Evolutionary conservation across 2,329 filamentous ascomycete species (phyloP).

Genomic region (Aaosphaeria arxii): DNA sequence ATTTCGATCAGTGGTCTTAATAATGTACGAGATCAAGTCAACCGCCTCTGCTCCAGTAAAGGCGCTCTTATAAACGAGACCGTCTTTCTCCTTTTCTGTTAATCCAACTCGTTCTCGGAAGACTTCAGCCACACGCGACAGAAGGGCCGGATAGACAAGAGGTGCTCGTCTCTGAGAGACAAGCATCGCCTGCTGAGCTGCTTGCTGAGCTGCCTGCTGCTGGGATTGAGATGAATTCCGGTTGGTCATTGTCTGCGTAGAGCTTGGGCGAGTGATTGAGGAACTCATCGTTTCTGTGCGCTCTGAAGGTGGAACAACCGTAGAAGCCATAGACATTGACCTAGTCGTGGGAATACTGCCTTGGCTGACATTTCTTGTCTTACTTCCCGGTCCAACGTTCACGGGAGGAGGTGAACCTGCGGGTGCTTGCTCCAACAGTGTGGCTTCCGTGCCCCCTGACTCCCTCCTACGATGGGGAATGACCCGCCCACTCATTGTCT

Average conservation of each 20-base stretch:
- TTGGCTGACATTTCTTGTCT: conserved; percentile 29
- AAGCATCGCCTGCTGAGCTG: conserved; percentile 48
- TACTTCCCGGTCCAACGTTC: conserved; percentile 27
- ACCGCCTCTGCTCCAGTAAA: conserved; percentile 96
- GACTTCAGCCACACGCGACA: conserved; percentile 90
- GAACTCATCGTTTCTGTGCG: conserved; percentile 55
- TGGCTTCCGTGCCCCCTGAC: conserved; percentile 39
- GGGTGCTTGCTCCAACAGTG: conserved; percentile 15
- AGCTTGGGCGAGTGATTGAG: conserved; percentile 45
- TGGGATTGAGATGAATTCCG: conserved; percentile 48
- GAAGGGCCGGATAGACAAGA: conserved; percentile 86
- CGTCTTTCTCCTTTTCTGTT: conserved; percentile 91
- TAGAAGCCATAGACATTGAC: conserved; percentile 92
- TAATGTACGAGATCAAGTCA: conserved; percentile 92
- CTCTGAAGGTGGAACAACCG: conserved; percentile 65
- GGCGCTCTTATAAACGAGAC: conserved; percentile 92
- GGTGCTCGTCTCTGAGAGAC: conserved; percentile 67
- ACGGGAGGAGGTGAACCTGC: conserved; percentile 18
- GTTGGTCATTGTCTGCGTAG: conserved; percentile 32
- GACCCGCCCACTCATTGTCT: conserved; percentile 89
- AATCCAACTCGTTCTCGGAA: conserved; percentile 86
- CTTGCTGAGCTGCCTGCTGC: conserved; percentile 35
- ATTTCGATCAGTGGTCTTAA: conserved; percentile 94
- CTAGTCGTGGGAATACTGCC: conserved; percentile 50
- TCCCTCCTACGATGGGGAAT: conserved; percentile 75